phyloP scores from a whole-genome alignment of 805 yeast genomes.

The Candida morakotiae region DNA sequence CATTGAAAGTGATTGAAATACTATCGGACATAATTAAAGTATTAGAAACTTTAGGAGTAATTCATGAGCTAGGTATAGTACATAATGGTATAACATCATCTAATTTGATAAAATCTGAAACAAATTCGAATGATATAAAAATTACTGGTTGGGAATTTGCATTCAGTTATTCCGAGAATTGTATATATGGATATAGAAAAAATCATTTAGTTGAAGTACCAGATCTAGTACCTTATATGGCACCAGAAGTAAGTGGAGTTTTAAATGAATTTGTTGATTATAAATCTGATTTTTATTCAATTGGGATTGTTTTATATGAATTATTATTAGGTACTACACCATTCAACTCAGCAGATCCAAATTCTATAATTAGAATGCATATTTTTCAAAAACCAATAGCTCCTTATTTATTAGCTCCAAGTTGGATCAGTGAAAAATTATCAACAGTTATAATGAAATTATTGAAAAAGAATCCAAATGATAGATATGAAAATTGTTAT shows the following conservation, averaged over 20 bases:
- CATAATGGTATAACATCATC: slow-evolving; percentile 44
- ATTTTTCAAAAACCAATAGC: slow-evolving; percentile 37
- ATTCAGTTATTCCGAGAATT: slow-evolving; percentile 40
- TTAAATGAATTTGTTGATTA: slow-evolving; percentile 36
- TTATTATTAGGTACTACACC: slow-evolving; percentile 43
- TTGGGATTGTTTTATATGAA: slow-evolving; percentile 50
- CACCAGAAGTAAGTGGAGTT: slow-evolving; percentile 48
- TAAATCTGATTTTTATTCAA: slow-evolving; percentile 45
- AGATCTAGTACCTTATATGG: slow-evolving; percentile 42
- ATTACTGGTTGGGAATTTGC: slow-evolving; percentile 48
- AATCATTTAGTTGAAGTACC: slow-evolving; percentile 34
- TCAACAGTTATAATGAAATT: slow-evolving; percentile 36
- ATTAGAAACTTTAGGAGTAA: slow-evolving; percentile 15
- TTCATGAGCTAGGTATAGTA: slow-evolving; percentile 41
- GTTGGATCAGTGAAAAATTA: slow-evolving; percentile 25
- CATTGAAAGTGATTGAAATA: slow-evolving; percentile 16
- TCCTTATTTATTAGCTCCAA: slow-evolving; percentile 27
- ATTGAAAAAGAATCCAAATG: slow-evolving; percentile 36
- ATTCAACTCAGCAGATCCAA: slow-evolving; percentile 36
- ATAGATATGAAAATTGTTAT: slow-evolving; percentile 34
- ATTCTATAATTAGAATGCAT: slow-evolving; percentile 37
- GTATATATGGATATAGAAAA: slow-evolving; percentile 38
- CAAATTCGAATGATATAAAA: slow-evolving; percentile 27
- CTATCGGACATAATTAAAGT: slow-evolving; percentile 20
- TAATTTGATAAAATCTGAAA: slow-evolving; percentile 18